Evolutionary conservation across 768 basidiomycete species (phyloP).

Genomic region (Hygrocybe punicea): DNA sequence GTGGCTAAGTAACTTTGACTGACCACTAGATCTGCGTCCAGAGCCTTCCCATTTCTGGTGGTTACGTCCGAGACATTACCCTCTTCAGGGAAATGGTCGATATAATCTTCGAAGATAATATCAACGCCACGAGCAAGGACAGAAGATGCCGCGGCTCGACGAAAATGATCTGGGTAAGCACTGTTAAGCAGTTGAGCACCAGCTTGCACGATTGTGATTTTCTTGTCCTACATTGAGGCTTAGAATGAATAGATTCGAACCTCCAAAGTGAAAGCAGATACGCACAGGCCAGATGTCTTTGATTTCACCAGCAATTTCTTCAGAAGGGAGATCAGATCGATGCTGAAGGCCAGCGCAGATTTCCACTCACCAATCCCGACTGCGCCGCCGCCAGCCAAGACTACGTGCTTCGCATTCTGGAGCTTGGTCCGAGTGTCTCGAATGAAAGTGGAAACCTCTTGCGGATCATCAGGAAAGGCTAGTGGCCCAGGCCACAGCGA

Average conservation of each 20-base stretch:
- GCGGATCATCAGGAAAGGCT: slow-evolving; percentile 39
- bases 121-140: slow-evolving; percentile 46
- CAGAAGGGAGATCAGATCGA: slow-evolving; percentile 3
- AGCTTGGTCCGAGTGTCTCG: slow-evolving; percentile 34
- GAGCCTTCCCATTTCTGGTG: slow-evolving; percentile 48
- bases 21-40: slow-evolving; percentile 60
- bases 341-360: slow-evolving; percentile 9
- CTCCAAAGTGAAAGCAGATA: slow-evolving; percentile 1
- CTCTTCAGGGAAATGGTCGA: slow-evolving; percentile 45
- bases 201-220: slow-evolving; percentile 60
- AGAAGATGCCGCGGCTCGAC: slow-evolving; percentile 44
- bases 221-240: slow-evolving; percentile 33
- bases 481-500: slow-evolving; percentile 51
- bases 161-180: slow-evolving; percentile 52
- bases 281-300: slow-evolving; percentile 40
- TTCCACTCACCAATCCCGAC: slow-evolving; percentile 45
- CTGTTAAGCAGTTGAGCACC: slow-evolving; percentile 52
- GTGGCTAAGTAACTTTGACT: slow-evolving; percentile 15
- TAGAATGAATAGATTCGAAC: neutral
- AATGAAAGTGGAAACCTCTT: slow-evolving; percentile 26
- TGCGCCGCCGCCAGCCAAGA: slow-evolving; percentile 56
- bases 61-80: slow-evolving; percentile 35
- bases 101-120: slow-evolving; percentile 50
- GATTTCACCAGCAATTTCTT: slow-evolving; percentile 45
- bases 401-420: slow-evolving; percentile 40